Evolutionary conservation across 2,329 filamentous ascomycete species (phyloP).

Genomic region (Aspergillus texensis): DNA sequence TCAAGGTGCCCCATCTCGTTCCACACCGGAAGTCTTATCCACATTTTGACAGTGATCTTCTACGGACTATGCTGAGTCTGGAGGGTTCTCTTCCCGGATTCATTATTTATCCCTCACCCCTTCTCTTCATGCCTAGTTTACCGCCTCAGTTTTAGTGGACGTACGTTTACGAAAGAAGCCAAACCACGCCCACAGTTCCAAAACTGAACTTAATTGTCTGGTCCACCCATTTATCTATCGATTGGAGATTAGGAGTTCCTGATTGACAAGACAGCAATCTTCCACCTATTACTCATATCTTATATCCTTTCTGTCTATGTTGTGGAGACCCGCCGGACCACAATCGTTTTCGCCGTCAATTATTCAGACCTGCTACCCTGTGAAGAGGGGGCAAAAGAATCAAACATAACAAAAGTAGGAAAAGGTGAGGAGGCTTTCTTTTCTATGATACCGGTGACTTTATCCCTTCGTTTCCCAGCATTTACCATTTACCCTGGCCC

Average conservation of each 20-base stretch:
- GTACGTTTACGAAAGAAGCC: not conserved
- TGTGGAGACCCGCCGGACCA: not conserved
- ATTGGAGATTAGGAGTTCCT: not conserved
- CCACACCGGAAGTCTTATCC: not conserved
- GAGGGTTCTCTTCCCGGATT: not conserved
- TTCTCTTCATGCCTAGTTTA: not conserved
- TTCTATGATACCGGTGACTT: not conserved
- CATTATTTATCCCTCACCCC: not conserved
- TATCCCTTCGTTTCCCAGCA: not conserved
- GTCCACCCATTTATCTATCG: not conserved
- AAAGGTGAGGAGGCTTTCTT: not conserved
- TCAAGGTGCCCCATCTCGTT: not conserved
- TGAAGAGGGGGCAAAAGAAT: not conserved
- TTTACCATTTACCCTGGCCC: not conserved
- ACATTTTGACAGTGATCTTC: conserved; percentile 1
- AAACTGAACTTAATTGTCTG: not conserved
- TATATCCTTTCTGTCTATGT: not conserved
- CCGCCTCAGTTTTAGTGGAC: not conserved
- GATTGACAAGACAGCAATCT: not conserved
- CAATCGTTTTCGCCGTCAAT: not conserved
- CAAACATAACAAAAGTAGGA: not conserved
- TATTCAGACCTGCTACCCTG: not conserved
- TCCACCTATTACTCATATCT: not conserved
- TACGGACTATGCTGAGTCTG: not conserved
- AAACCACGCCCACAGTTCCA: not conserved